phyloP scores from a whole-genome alignment of 1,139 yeast species.

The Yamadazyma kanchanaburiensis region DNA sequence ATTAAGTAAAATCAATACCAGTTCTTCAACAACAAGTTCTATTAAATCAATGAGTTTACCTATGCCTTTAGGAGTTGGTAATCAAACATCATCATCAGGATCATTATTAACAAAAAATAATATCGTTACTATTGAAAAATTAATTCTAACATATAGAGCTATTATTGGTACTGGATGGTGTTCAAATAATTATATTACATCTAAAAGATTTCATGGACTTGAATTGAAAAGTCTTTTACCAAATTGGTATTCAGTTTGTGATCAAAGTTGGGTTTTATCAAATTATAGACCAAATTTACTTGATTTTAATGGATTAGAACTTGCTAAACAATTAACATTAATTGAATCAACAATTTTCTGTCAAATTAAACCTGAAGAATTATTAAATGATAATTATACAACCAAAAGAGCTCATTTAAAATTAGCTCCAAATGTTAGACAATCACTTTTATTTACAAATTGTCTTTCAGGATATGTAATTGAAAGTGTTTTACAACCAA shows the following conservation, averaged over 20 bases:
- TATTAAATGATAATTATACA: slow-evolving; percentile 70
- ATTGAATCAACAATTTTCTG: slow-evolving; percentile 75
- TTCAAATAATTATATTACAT: slow-evolving; percentile 22
- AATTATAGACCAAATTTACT: slow-evolving; percentile 52
- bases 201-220: slow-evolving; percentile 26
- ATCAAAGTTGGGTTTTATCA: slow-evolving; percentile 46
- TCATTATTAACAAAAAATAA: slow-evolving; percentile 39
- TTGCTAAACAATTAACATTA: slow-evolving; percentile 81
- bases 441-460: slow-evolving; percentile 72
- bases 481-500: slow-evolving; percentile 67
- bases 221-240: slow-evolving; percentile 26
- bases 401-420: slow-evolving; percentile 59
- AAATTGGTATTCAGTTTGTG: slow-evolving; percentile 39
- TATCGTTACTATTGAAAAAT: slow-evolving; percentile 39
- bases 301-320: slow-evolving; percentile 74
- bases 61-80: slow-evolving; percentile 41
- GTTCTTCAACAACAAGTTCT: slow-evolving; percentile 36
- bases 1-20: slow-evolving; percentile 44
- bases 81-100: slow-evolving; percentile 37
- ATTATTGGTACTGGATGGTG: slow-evolving; percentile 54
- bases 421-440: slow-evolving; percentile 70
- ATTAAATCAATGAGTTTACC: slow-evolving; percentile 40
- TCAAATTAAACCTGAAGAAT: slow-evolving; percentile 65
- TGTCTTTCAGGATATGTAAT: slow-evolving; percentile 78
- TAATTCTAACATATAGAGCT: slow-evolving; percentile 46